These are phyloP conservation scores for Pilaira anomala DNA, from an alignment of 192 early-diverging fungal species.

Conservation along the genomic window DNA sequence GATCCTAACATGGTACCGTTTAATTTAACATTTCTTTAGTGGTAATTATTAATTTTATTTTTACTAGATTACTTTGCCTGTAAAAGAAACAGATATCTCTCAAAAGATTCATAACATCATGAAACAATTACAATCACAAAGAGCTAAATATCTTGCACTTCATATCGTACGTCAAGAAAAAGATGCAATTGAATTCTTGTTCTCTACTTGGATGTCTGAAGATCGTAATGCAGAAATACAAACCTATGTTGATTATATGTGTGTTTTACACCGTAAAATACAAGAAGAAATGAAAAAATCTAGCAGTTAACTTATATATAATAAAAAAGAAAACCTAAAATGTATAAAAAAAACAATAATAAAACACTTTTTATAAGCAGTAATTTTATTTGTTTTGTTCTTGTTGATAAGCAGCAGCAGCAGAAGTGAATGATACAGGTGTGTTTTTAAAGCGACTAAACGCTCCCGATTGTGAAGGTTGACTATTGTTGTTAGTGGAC, in stretches of 20 bases:
- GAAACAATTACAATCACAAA: slow-evolving; percentile 57
- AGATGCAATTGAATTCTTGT: slow-evolving; percentile 80
- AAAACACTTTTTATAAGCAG: too few species aligned
- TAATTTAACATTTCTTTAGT: neutral
- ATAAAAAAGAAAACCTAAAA: neutral
- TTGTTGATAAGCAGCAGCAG: neutral
- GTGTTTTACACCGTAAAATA: slow-evolving; percentile 84
- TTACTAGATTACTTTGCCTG: slow-evolving; percentile 62
- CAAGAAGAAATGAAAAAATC: slow-evolving; percentile 65
- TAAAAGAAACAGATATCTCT: slow-evolving; percentile 59
- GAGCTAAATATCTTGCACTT: slow-evolving; percentile 64
- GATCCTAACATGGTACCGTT: slow-evolving; percentile 64
- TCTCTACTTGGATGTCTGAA: slow-evolving; percentile 78
- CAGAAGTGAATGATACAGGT: neutral
- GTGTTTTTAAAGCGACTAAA: neutral
- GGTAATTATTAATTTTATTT: neutral
- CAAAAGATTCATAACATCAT: slow-evolving; percentile 64
- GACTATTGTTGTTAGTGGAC: neutral
- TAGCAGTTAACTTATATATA: slow-evolving; percentile 9
- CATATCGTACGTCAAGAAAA: slow-evolving; percentile 86
- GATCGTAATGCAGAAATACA: slow-evolving; percentile 89
- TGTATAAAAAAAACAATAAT: neutral
- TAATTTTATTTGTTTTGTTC: slow-evolving; percentile 1
- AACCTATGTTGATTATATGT: slow-evolving; percentile 93
- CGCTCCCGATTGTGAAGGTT: neutral